These are phyloP conservation scores for Geotrichum histeridarum DNA, from an alignment of 1,139 yeast species.

Conservation along the genomic window DNA sequence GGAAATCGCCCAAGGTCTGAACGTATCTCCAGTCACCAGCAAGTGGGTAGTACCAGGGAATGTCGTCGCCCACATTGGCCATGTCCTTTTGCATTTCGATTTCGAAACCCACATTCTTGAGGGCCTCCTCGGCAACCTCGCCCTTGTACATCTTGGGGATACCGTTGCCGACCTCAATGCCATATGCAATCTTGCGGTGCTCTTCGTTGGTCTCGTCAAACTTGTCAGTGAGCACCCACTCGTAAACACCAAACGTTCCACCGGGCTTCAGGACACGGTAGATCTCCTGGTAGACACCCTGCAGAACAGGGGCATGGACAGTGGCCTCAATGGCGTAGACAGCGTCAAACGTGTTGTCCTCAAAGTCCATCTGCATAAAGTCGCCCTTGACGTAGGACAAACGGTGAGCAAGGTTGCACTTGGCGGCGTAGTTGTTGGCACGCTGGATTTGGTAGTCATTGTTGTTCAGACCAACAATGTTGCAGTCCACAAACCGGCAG, in stretches of 20 bases:
- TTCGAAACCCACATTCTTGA: slow-evolving; percentile 83
- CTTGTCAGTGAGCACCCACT: slow-evolving; percentile 96
- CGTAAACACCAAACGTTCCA: slow-evolving; percentile 95
- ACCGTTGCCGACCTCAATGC: slow-evolving; percentile 97
- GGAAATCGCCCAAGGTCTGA: slow-evolving; percentile 70
- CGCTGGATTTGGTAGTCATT: slow-evolving; percentile 93
- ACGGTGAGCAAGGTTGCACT: slow-evolving; percentile 61
- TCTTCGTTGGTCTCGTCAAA: slow-evolving; percentile 83
- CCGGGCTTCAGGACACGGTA: slow-evolving; percentile 96
- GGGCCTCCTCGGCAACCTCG: slow-evolving; percentile 82
- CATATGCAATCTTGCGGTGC: slow-evolving; percentile 93
- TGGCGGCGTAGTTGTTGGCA: slow-evolving; percentile 75
- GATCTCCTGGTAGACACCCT: slow-evolving; percentile 93
- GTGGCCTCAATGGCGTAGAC: slow-evolving; percentile 99
- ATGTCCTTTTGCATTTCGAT: slow-evolving; percentile 70
- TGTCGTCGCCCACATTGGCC: slow-evolving; percentile 73
- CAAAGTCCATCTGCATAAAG: slow-evolving; percentile 98
- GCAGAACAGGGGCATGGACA: slow-evolving; percentile 93
- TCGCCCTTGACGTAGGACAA: slow-evolving; percentile 91
- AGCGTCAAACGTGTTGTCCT: slow-evolving; percentile 83
- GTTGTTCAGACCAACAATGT: slow-evolving; percentile 87
- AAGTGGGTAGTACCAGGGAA: slow-evolving; percentile 98
- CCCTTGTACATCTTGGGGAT: slow-evolving; percentile 92
- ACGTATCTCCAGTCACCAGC: slow-evolving; percentile 89
- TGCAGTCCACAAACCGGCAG: slow-evolving; percentile 81